Conservation (phyloP, 176 grass and related monocot species). For the Raddia distichophylla region DNA sequence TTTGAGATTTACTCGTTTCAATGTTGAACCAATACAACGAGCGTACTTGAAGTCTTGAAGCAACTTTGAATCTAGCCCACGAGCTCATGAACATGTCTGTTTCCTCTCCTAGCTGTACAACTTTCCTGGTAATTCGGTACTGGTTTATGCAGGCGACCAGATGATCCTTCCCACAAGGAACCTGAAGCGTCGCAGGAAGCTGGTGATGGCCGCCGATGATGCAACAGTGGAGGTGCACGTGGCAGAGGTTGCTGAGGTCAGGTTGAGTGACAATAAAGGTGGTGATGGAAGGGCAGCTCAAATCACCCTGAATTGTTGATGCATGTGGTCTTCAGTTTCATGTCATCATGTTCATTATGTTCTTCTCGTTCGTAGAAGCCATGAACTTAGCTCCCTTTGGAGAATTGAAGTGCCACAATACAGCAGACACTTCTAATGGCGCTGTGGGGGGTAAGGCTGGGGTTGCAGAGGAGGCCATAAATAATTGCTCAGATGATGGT, state of each 20-base stretch:
- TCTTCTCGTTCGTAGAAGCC: not conserved
- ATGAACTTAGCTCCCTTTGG: not conserved
- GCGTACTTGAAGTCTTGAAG: too few species aligned
- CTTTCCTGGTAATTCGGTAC: not conserved
- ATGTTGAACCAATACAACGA: too few species aligned
- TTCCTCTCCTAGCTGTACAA: not conserved
- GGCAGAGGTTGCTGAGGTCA: not conserved
- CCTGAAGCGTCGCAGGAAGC: slow-evolving; percentile 20
- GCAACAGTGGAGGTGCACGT: too few species aligned
- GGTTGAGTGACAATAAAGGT: not conserved
- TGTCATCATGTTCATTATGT: slow-evolving; percentile 1
- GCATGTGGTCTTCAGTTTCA: not conserved
- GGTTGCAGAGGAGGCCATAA: not conserved
- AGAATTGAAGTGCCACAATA: not conserved
- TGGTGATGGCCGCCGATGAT: not conserved
- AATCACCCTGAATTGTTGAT: not conserved
- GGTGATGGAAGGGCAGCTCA: not conserved
- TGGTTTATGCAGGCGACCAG: not conserved
- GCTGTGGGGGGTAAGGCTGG: not conserved
- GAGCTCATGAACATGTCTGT: too few species aligned
- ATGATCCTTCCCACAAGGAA: slow-evolving; percentile 6
- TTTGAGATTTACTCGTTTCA: too few species aligned
- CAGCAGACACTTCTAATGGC: slow-evolving; percentile 18
- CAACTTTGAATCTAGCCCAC: too few species aligned
- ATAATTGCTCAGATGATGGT: not conserved